These are phyloP conservation scores for Lasiosphaeriaceae sp. DNA, from an alignment of 495 filamentous ascomycete genomes.

Conservation along the genomic window DNA sequence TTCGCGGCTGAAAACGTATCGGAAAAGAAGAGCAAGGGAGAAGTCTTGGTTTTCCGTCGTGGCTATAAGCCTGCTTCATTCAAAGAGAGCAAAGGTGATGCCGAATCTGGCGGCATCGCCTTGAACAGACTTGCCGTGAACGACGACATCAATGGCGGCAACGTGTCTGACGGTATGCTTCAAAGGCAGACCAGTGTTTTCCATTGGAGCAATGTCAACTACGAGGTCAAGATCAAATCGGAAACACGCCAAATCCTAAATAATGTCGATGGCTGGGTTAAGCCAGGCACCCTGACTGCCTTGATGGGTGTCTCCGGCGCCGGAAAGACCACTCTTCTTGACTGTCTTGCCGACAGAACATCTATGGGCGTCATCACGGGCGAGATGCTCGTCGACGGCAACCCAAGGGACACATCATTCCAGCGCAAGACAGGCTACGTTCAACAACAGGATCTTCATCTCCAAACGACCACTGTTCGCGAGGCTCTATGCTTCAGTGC, in stretches of 20 bases:
- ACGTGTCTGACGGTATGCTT: slow-evolving; percentile 39
- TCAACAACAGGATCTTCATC: slow-evolving; percentile 92
- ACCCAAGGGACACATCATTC: slow-evolving; percentile 71
- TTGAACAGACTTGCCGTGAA: slow-evolving; percentile 34
- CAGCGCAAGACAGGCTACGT: slow-evolving; percentile 94
- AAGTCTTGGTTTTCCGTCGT: slow-evolving; percentile 81
- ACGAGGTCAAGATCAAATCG: slow-evolving; percentile 84
- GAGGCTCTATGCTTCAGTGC: slow-evolving; percentile 83
- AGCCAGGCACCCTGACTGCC: slow-evolving; percentile 86
- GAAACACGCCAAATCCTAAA: slow-evolving; percentile 73
- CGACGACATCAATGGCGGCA: slow-evolving; percentile 40
- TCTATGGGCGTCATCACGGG: slow-evolving; percentile 84
- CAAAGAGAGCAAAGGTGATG: slow-evolving; percentile 51
- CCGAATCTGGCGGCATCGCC: slow-evolving; percentile 50
- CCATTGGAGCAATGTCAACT: slow-evolving; percentile 81
- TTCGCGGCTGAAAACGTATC: slow-evolving; percentile 69
- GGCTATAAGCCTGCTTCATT: slow-evolving; percentile 60
- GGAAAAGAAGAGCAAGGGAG: slow-evolving; percentile 77
- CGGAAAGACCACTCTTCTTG: slow-evolving; percentile 70
- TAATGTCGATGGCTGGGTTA: slow-evolving; percentile 85
- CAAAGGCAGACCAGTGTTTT: slow-evolving; percentile 68
- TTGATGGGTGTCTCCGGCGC: slow-evolving; percentile 76
- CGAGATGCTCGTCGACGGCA: slow-evolving; percentile 80
- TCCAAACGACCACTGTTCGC: slow-evolving; percentile 79
- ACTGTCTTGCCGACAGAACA: slow-evolving; percentile 72